A percentile compares a stretch with the other conserved stretches of the same genome.
These are phyloP conservation scores for Lentinula boryana DNA, from an alignment of 768 basidiomycete species.

Conservation along the genomic window DNA sequence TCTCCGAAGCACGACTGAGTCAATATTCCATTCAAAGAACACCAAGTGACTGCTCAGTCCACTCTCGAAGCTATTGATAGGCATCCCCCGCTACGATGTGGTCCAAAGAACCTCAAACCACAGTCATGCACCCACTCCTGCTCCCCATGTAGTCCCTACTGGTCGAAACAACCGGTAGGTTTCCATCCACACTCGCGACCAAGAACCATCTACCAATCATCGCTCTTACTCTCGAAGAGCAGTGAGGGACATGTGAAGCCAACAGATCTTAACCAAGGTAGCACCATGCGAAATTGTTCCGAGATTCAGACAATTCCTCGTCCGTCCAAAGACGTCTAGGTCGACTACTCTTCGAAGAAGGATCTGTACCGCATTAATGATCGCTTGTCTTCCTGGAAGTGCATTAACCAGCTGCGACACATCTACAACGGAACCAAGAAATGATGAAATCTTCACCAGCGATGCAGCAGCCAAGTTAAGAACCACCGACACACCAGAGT, in stretches of 20 bases:
- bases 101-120: conserved; percentile 5
- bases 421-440: not conserved
- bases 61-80: conserved; percentile 1
- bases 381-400: not conserved
- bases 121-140: not conserved
- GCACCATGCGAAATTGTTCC: not conserved
- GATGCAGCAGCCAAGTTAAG: not conserved
- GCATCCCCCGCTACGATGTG: conserved; percentile 5
- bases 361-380: not conserved
- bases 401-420: not conserved
- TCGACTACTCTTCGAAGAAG: not conserved
- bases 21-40: not conserved
- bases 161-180: conserved; percentile 4
- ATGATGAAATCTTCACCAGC: not conserved
- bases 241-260: conserved; percentile 2
- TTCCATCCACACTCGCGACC: not conserved
- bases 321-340: not conserved
- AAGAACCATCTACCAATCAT: not conserved
- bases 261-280: not conserved
- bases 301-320: not conserved
- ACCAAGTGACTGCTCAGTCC: not conserved
- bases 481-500: conserved; percentile 2
- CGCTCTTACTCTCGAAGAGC: conserved; percentile 5
- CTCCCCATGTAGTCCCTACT: not conserved
- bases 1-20: not conserved